Evolutionary conservation across 345 rosid genomes (phyloP), one percentile per base, ranked within the genome.

Genomic region (Lenwebbia sp.): DNA sequence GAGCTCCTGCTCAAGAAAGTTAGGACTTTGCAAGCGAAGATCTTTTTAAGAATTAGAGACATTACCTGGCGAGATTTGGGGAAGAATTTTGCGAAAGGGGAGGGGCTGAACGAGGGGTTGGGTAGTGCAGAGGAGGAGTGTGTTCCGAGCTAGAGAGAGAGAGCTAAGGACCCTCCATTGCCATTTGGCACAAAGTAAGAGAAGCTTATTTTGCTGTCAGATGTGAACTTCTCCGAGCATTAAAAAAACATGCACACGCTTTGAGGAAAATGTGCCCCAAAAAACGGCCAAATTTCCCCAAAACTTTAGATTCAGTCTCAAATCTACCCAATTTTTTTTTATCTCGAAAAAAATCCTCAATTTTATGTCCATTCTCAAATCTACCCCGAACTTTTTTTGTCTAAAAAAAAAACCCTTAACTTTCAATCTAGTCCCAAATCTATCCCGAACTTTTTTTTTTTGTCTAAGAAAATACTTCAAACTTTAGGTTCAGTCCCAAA

Each of bases 81-180:
- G 7, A 30, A 65, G 76, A 65, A 65, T 7, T 22, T 65, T 7
- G 76, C 22, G 41, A 65, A 37, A 25, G 47, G 57, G 82, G 52
- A 65, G 37, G 85, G 44, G n/a, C 4, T 3, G 26, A 30, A 1
- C 3, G 58, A 52, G 60, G 5, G 15, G 28, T 17, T 30, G 84
- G n/a, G 26, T 21, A 54, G 62, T n/a, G 17, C 37, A 52, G 56
- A 28, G 26, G 44, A 52, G 56, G 44, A 54, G 41, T 10, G 65
- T 83, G 53, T 17, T 60, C 33, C 51, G 21, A 83, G n/a, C 87
- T 17, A 57, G 58, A 28, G 76, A 81, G 82, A 82, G 85, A 23
- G n/a, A 84, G 84, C 91, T 88, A 91, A 89, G 90, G 93, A 90
- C 90, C 91, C 93, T 94, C 93, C 93, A 90, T 88, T 88, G 84